phyloP scores from a whole-genome alignment of 441 rosid species.

The Populus hybrid region DNA sequence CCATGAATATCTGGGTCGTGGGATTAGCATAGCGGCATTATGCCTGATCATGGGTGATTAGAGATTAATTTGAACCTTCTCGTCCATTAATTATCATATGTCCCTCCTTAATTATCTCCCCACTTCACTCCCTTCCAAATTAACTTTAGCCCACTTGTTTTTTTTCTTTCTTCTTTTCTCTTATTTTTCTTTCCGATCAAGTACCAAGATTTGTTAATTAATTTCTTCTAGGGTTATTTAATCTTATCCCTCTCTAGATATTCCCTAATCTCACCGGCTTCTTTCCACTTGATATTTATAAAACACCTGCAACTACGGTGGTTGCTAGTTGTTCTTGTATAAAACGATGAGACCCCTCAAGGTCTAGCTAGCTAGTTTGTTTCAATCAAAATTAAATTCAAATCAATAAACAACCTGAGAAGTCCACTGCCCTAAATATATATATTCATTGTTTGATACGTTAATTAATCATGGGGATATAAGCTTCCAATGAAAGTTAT shows the following conservation, averaged over 20 bases:
- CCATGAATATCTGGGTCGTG: background rate
- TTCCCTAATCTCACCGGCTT: conserved; percentile 7
- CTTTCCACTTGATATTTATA: conserved; percentile 4
- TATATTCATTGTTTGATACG: no score
- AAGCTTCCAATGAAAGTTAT: no score
- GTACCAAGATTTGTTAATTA: background rate
- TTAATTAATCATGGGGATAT: no score
- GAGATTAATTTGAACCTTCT: background rate
- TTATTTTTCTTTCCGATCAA: no score
- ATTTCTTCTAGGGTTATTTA: conserved; percentile 1
- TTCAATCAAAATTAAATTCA: background rate
- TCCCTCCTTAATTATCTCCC: no score
- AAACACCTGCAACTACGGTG: background rate
- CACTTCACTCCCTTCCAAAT: background rate
- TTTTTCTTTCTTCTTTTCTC: no score
- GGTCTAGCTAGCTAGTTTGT: background rate
- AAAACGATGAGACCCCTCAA: background rate
- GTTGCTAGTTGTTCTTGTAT: background rate
- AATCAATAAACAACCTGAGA: no score
- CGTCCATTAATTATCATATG: background rate
- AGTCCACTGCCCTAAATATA: no score
- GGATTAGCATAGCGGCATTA: background rate
- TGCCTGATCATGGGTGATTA: background rate
- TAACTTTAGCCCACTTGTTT: background rate
- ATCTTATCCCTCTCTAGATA: background rate